phyloP scores from a whole-genome alignment of 306 rosid genomes.

The Corylus americana region DNA sequence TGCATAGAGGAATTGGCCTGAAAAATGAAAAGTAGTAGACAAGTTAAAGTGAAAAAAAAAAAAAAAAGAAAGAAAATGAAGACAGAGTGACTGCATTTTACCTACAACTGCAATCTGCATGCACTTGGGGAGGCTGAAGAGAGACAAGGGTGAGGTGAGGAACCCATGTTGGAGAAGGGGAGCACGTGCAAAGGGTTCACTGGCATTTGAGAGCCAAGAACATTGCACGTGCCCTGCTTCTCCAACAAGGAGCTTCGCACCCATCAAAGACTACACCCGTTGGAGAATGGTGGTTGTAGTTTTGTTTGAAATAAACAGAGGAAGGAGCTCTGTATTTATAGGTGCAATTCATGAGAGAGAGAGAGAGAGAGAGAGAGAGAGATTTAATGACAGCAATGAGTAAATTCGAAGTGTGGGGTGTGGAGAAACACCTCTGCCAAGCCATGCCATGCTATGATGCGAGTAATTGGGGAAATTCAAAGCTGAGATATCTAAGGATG shows the following conservation, averaged over 20 bases:
- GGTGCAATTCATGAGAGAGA: constrained; percentile 20
- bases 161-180: constrained; percentile 86
- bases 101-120: neutral
- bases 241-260: constrained; percentile 85
- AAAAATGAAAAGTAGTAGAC: neutral
- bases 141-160: constrained; percentile 48
- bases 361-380: constrained; percentile 6
- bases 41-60: neutral
- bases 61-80: neutral
- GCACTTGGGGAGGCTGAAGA: neutral
- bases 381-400: constrained; percentile 33
- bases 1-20: neutral
- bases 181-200: constrained; percentile 67
- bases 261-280: constrained; percentile 26
- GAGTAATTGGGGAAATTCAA: constrained; percentile 40
- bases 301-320: constrained; percentile 15
- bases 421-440: constrained; percentile 27
- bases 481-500: constrained; percentile 41
- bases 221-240: constrained; percentile 99
- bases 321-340: constrained; percentile 49
- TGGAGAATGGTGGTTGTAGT: constrained; percentile 15
- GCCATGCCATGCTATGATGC: constrained; percentile 42
- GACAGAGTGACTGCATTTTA: constrained; percentile 6
- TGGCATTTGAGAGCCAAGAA: constrained; percentile 20
- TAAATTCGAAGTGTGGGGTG: constrained; percentile 32